Base-by-base conservation (phyloP, 1,284 basidiomycete species). In the Marasmius oreades region DNA sequence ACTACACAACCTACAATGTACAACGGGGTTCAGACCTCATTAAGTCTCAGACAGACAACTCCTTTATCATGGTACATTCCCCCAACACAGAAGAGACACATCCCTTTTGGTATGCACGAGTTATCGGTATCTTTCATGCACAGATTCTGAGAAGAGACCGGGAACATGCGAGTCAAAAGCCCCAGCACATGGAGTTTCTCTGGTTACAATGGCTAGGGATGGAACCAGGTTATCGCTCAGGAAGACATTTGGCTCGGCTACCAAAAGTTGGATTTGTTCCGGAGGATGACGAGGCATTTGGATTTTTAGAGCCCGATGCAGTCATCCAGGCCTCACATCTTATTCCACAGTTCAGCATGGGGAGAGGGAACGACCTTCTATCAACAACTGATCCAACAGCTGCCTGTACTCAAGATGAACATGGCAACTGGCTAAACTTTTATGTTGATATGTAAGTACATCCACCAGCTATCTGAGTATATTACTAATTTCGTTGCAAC, bases 1-100 rank as follows among this genome's bases (percentile, higher is more conserved):
- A 70, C 31, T 70, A 65, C 42, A 72, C 63, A 1, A 69, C 66
- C 0, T 72, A 72, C 22, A 56, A 72, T 54, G 55, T 70, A 2
- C 55, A 36, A 7, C 55, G 55, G 0, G 56, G 62, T 20, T 63
- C 70, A 51, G 69, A 72, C 45, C 55, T 62, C 1, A 48, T 72
- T 6, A 67, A 64, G 18, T 60, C 64, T 0, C 4, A 18, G 1
- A 60, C 57, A n/a, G 55, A 56, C 1, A 55, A 62, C 20, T 53
- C 51, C 33, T 47, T 56, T 20, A 24, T 62, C 14, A 67, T 68
- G 65, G 51, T 68, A 7, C 51, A 59, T 1, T 60, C 61, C 0
- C 55, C 60, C 3, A 61, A 60, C 5, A 44, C 36, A 0, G 11
- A 28, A 3, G 26, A 50, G 11, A 26, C 22, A 14, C 52, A 58